Conservation (phyloP, 2,329 filamentous ascomycete species). For the Fonsecaea multimorphosa region DNA sequence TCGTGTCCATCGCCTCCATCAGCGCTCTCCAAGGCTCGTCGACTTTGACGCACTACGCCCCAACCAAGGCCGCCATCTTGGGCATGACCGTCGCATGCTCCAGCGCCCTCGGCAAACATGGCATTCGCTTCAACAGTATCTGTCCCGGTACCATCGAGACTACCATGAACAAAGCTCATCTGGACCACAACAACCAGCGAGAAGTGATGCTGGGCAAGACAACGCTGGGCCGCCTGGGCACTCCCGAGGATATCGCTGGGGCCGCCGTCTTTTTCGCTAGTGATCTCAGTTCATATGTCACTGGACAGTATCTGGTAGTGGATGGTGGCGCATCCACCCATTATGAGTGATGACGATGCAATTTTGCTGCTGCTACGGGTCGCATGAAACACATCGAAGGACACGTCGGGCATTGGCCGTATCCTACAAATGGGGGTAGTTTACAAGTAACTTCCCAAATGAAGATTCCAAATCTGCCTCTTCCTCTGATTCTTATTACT, state of each 20-base stretch:
- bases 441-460: not conserved
- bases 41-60: slow-evolving; percentile 20
- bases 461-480: not conserved
- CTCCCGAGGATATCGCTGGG: slow-evolving; percentile 46
- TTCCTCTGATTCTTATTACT: not conserved
- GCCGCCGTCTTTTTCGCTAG: slow-evolving; percentile 55
- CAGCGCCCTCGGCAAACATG: slow-evolving; percentile 50
- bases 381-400: not conserved
- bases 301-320: slow-evolving; percentile 52
- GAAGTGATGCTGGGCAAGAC: slow-evolving; percentile 23
- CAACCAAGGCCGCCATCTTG: slow-evolving; percentile 20
- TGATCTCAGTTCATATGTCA: slow-evolving; percentile 54
- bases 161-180: slow-evolving; percentile 52
- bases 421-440: not conserved
- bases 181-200: slow-evolving; percentile 33
- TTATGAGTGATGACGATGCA: slow-evolving; percentile 13
- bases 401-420: not conserved
- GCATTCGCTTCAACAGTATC: slow-evolving; percentile 56
- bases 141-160: slow-evolving; percentile 54
- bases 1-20: slow-evolving; percentile 34
- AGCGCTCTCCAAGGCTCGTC: slow-evolving; percentile 16
- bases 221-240: slow-evolving; percentile 41
- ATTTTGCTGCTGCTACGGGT: not conserved
- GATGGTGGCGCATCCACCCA: slow-evolving; percentile 48
- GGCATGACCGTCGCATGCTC: slow-evolving; percentile 20